Conservation (phyloP, 75 land plant genomes). For the Larix kaempferi region DNA sequence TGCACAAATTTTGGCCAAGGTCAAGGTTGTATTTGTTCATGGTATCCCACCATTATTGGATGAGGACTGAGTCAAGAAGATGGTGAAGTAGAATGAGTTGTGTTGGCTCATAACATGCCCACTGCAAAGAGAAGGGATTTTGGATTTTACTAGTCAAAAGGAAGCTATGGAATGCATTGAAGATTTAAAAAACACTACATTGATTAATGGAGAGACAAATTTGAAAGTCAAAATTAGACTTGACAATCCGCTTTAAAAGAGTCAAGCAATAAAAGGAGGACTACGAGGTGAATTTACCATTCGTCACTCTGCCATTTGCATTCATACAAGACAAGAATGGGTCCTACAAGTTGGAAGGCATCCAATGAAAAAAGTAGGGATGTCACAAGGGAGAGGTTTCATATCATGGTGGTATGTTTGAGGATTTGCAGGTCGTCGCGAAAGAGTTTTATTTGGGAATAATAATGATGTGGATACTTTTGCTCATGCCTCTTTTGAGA, state of each 20-base stretch:
- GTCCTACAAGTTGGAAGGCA: slow-evolving; percentile 25
- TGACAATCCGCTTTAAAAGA: too few species aligned
- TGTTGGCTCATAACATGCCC: slow-evolving; percentile 46
- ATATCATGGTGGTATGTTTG: slow-evolving; percentile 20
- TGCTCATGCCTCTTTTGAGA: slow-evolving; percentile 16
- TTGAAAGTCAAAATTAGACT: too few species aligned
- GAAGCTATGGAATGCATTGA: slow-evolving; percentile 61
- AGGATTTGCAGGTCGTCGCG: slow-evolving; percentile 7
- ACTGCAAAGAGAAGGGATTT: slow-evolving; percentile 56
- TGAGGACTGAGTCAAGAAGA: slow-evolving; percentile 49
- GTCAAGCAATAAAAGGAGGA: slow-evolving; percentile 55
- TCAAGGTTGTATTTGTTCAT: slow-evolving; percentile 59
- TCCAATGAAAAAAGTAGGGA: slow-evolving; percentile 16
- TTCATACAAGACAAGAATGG: slow-evolving; percentile 24
- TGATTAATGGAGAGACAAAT: slow-evolving; percentile 35
- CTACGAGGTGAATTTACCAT: slow-evolving; percentile 50
- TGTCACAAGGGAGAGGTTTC: slow-evolving; percentile 31
- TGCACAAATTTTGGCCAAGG: too few species aligned
- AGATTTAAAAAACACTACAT: slow-evolving; percentile 27
- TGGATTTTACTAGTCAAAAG: slow-evolving; percentile 58
- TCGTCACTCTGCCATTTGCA: slow-evolving; percentile 15
- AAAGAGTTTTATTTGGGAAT: slow-evolving; percentile 20
- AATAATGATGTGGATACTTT: slow-evolving; percentile 13
- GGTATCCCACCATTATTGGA: slow-evolving; percentile 59
- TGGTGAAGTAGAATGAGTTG: slow-evolving; percentile 60